These are phyloP conservation scores for Penicillium dipodomyicola DNA, from an alignment of 495 filamentous ascomycete genomes.

Conservation along the genomic window DNA sequence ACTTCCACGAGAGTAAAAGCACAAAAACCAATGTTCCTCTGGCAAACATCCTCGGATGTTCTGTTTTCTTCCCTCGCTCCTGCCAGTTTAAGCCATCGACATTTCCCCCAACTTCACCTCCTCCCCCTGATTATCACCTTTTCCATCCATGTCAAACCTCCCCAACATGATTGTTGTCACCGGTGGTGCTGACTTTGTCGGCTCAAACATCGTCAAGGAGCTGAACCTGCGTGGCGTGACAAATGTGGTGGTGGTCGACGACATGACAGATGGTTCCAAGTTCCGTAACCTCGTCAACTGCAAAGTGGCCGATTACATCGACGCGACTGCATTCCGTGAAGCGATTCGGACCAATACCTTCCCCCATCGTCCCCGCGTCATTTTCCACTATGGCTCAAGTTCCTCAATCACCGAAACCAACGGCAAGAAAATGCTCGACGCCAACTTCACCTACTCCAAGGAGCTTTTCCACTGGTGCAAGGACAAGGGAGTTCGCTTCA, in stretches of 20 bases:
- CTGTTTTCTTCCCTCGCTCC: background rate
- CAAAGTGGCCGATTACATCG: slow-evolving; percentile 2
- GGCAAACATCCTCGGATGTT: too few relatives aligned
- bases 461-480: slow-evolving; percentile 10
- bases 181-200: slow-evolving; percentile 4
- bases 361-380: background rate
- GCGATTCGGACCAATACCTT: background rate
- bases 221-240: slow-evolving; percentile 2
- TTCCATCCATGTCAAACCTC: background rate
- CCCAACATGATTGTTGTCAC: slow-evolving; percentile 5
- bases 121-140: background rate
- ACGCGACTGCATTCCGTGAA: background rate
- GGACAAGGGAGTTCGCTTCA: background rate
- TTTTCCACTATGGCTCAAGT: slow-evolving; percentile 3
- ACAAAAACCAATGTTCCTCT: too few relatives aligned
- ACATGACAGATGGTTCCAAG: slow-evolving; percentile 6
- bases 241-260: slow-evolving; percentile 4
- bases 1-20: too few relatives aligned
- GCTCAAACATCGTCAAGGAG: slow-evolving; percentile 8
- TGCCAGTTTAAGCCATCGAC: background rate
- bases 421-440: background rate
- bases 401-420: background rate
- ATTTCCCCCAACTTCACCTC: background rate
- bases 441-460: slow-evolving; percentile 7
- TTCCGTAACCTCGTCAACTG: slow-evolving; percentile 8